Evolutionary conservation across 495 filamentous ascomycete species (phyloP).

Genomic region (Tetracladium marchalianum): DNA sequence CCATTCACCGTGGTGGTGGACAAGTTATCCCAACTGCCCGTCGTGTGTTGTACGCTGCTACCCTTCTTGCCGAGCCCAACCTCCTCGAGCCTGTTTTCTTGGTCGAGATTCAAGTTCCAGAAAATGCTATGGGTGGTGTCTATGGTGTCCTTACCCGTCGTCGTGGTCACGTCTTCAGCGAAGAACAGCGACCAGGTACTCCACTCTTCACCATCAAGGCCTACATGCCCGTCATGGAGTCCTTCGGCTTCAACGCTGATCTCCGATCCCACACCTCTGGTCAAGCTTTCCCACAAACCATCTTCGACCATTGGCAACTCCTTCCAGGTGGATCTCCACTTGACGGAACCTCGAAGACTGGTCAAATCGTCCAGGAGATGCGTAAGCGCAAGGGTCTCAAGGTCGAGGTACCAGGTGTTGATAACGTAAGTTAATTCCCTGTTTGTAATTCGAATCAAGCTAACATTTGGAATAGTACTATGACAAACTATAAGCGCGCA

Average conservation of each 20-base stretch:
- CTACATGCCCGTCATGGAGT: conserved; percentile 98
- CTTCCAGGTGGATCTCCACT: conserved; percentile 90
- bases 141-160: conserved; percentile 98
- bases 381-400: conserved; percentile 99
- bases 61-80: conserved; percentile 81
- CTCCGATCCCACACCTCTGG: conserved; percentile 87
- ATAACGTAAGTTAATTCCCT: conserved; percentile 66
- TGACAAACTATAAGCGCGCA: conserved; percentile 79
- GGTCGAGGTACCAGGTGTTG: conserved; percentile 77
- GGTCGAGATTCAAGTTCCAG: conserved; percentile 98
- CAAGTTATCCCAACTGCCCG: conserved; percentile 97
- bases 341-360: conserved; percentile 76
- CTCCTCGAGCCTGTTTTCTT: conserved; percentile 97
- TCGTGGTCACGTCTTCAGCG: conserved; percentile 96
- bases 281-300: conserved; percentile 96
- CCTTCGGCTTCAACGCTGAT: conserved; percentile 98
- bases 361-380: conserved; percentile 76
- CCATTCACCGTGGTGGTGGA: conserved; percentile 98
- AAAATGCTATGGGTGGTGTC: conserved; percentile 98
- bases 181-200: conserved; percentile 96
- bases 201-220: conserved; percentile 99
- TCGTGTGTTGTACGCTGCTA: conserved; percentile 90
- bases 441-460: conserved; percentile 20
- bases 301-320: conserved; percentile 98
- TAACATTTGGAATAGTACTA: conserved; percentile 74